A percentile compares a stretch with the other conserved stretches of the same genome.
phyloP scores from a whole-genome alignment of 331 rosid species.

The Acacia concinna region DNA sequence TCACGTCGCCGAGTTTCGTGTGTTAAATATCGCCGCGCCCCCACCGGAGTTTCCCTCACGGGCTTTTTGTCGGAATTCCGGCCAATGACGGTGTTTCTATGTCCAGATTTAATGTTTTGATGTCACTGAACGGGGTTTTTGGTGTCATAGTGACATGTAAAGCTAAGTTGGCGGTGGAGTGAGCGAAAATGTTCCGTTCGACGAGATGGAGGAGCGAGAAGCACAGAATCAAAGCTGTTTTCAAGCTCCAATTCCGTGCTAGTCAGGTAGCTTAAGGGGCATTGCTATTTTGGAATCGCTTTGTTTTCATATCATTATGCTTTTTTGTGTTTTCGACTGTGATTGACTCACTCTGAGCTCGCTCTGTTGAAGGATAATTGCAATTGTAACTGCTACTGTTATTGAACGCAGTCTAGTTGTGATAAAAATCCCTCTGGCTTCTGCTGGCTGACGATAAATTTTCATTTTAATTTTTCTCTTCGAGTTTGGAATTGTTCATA shows the following conservation, averaged over 20 bases:
- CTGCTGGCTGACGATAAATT: not conserved
- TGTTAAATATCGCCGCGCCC: slow-evolving; percentile 20
- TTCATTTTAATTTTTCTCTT: not conserved
- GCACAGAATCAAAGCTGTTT: slow-evolving; percentile 75
- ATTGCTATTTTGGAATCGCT: not conserved
- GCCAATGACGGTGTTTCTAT: slow-evolving; percentile 35
- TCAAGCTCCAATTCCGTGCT: slow-evolving; percentile 82
- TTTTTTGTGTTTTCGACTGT: not conserved
- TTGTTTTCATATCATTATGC: not conserved
- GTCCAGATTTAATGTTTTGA: slow-evolving; percentile 16
- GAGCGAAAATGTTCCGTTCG: slow-evolving; percentile 69
- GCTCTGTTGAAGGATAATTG: not conserved
- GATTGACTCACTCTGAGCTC: not conserved
- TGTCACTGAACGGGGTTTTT: slow-evolving; percentile 24
- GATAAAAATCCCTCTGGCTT: not conserved
- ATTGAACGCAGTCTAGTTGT: not conserved
- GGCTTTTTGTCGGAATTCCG: slow-evolving; percentile 33
- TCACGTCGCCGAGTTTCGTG: slow-evolving; percentile 2
- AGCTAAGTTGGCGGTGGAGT: slow-evolving; percentile 20
- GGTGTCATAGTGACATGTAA: slow-evolving; percentile 25
- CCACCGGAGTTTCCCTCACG: slow-evolving; percentile 30
- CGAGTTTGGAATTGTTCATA: not conserved
- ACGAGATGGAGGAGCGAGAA: slow-evolving; percentile 90
- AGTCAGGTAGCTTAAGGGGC: slow-evolving; percentile 63
- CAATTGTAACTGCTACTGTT: not conserved